Evolutionary conservation across 2,329 filamentous ascomycete species (phyloP).

Genomic region (Ophiosphaerella herpotricha): DNA sequence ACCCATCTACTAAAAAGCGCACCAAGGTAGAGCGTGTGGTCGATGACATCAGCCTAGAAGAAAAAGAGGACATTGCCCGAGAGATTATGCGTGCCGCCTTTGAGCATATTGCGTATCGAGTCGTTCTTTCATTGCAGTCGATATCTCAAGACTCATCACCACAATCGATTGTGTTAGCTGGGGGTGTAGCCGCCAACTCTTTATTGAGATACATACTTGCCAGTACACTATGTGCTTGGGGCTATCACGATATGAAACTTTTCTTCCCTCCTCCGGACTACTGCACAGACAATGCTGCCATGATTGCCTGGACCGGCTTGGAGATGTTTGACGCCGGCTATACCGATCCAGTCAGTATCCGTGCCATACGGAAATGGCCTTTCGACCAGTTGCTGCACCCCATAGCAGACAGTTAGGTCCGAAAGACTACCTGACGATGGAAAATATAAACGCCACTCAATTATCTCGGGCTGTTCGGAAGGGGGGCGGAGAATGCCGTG

Average conservation of each 20-base stretch:
- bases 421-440: background rate
- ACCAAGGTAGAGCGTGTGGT: slow-evolving; percentile 37
- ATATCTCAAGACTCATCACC: background rate
- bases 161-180: slow-evolving; percentile 72
- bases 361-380: slow-evolving; percentile 46
- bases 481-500: no score
- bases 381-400: slow-evolving; percentile 38
- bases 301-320: slow-evolving; percentile 93
- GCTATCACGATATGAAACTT: slow-evolving; percentile 65
- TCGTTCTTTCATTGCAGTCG: slow-evolving; percentile 69
- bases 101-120: slow-evolving; percentile 79
- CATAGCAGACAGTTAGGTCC: slow-evolving; percentile 19
- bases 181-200: slow-evolving; percentile 85
- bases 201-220: slow-evolving; percentile 73
- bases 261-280: slow-evolving; percentile 75
- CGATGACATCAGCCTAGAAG: slow-evolving; percentile 55
- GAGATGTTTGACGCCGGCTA: slow-evolving; percentile 88
- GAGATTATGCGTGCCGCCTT: slow-evolving; percentile 81
- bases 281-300: slow-evolving; percentile 95
- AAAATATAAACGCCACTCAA: background rate
- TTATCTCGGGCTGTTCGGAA: no score
- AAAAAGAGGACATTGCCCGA: slow-evolving; percentile 71
- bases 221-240: slow-evolving; percentile 67
- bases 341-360: slow-evolving; percentile 29
- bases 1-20: slow-evolving; percentile 29